Percentiles rank a stretch among this genome's conserved stretches.
phyloP scores from a whole-genome alignment of 352 stramenopile species.

The Pythium sukuiense region DNA sequence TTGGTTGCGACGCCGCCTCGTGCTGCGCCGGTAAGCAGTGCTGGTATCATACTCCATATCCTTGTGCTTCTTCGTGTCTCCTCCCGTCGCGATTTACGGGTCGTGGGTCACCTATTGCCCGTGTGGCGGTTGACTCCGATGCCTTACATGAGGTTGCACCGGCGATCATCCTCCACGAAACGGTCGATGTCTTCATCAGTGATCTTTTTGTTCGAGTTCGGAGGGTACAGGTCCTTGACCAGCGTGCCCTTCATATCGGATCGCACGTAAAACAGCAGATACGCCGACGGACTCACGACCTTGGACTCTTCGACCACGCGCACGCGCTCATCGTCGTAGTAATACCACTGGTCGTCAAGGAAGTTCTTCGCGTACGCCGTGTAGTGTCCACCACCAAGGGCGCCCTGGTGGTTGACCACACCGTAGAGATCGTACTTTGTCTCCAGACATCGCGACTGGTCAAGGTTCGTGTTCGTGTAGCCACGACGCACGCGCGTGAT shows the following conservation, averaged over 20 bases:
- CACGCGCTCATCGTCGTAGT: constrained; percentile 89
- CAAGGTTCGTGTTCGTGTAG: constrained; percentile 89
- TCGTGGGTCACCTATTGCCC: background rate
- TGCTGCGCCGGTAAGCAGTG: background rate
- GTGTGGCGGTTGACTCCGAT: background rate
- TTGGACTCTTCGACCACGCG: constrained; percentile 85
- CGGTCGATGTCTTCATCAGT: constrained; percentile 89
- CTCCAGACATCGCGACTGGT: constrained; percentile 83
- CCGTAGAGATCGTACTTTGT: constrained; percentile 89
- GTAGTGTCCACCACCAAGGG: constrained; percentile 85
- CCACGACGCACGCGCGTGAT: constrained; percentile 73
- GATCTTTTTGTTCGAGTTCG: constrained; percentile 84
- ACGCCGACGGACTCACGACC: constrained; percentile 83
- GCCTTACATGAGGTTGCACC: constrained; percentile 82
- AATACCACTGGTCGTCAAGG: constrained; percentile 89
- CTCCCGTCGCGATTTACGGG: background rate
- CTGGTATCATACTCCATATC: background rate
- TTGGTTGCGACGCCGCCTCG: background rate
- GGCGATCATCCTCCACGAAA: constrained; percentile 84
- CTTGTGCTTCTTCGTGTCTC: constrained; percentile 1
- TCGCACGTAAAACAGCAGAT: constrained; percentile 92
- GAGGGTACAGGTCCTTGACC: constrained; percentile 85
- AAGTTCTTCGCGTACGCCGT: constrained; percentile 90
- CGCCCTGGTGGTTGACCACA: constrained; percentile 88
- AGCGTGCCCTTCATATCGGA: constrained; percentile 84